Percentiles rank a stretch among this genome's conserved stretches.
Conservation (phyloP, 108 stramenopile species). For the Cyclotella cryptica region DNA sequence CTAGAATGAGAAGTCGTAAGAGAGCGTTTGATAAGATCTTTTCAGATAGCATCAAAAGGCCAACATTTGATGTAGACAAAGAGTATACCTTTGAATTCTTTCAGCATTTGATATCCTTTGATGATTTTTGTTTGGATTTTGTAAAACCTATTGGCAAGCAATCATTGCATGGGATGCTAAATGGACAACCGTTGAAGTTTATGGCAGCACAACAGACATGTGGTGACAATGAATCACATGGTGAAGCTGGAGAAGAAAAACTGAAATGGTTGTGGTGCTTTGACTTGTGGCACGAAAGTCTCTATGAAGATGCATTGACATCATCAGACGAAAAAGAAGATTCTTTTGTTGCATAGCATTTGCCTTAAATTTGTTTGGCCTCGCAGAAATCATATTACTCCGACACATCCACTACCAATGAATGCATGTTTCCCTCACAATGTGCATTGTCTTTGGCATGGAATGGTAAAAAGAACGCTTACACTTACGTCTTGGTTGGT, state of each 20-base stretch:
- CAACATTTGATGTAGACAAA: constrained; percentile 58
- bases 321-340: neutral
- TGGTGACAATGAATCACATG: neutral
- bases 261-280: constrained; percentile 67
- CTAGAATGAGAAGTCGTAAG: constrained; percentile 67
- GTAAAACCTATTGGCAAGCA: constrained; percentile 67
- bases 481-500: no score
- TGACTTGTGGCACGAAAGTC: constrained; percentile 78
- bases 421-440: no score
- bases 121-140: constrained; percentile 75
- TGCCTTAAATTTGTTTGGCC: no score
- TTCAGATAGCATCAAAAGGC: constrained; percentile 19
- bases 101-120: constrained; percentile 79
- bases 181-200: constrained; percentile 76
- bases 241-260: constrained; percentile 3
- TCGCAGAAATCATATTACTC: no score
- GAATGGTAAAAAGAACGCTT: no score
- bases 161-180: constrained; percentile 53
- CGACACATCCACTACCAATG: no score
- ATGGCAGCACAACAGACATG: constrained; percentile 59
- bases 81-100: constrained; percentile 87
- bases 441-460: no score
- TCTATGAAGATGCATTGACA: constrained; percentile 24
- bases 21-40: constrained; percentile 71
- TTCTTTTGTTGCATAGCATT: neutral